Evolutionary conservation across 495 filamentous ascomycete species (phyloP), one percentile per base, ranked within the genome.

Genomic region (Talaromyces nanjingensis): DNA sequence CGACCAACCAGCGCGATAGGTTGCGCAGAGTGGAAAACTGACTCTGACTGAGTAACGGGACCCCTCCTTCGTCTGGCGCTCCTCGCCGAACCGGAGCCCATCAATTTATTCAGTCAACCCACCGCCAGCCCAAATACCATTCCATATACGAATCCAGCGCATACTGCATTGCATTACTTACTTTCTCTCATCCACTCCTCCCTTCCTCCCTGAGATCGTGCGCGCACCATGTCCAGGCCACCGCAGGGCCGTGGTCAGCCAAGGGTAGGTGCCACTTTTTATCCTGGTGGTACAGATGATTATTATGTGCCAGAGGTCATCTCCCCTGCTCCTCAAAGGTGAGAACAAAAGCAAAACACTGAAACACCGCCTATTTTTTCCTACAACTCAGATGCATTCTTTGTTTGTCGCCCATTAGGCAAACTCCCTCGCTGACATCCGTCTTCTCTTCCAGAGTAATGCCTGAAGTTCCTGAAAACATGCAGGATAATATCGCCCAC

Each of bases 321-420:
- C 60, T 89, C 89, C 66, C 93, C 93, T 64, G 81, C 89, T 67
- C 93, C 93, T 67, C 92, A 98, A 83, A 86, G 93, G 93, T 97
- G 74, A 70, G 88, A 56, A 9, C 2, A 59, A 53, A 47, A 52
- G 31, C 29, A 54, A 25, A 42, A 56, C 45, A 20, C 42, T 18
- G 29, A 31, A 31, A 31, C 29, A 31, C 29, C 29, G 42, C 42
- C 42, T 45, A 45, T 45, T 45, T 18, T n/a, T 11, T 0, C 16
- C 42, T 47, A 6, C n/a, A 49, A 8, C 11, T 49, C n/a, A 20
- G 8, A 49, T 49, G 16, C 45, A 49, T 49, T 49, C 45, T 20
- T 49, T 49, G 45, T 22, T 49, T 11, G 42, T n/a, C 42, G 42
- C 5, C 45, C 45, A 20, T 18, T 9, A 9, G n/a, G 45, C 53